Percentiles rank a stretch among this genome's conserved stretches.
Evolutionary conservation across 345 rosid species (phyloP).

Genomic region (Acer yangbiense): DNA sequence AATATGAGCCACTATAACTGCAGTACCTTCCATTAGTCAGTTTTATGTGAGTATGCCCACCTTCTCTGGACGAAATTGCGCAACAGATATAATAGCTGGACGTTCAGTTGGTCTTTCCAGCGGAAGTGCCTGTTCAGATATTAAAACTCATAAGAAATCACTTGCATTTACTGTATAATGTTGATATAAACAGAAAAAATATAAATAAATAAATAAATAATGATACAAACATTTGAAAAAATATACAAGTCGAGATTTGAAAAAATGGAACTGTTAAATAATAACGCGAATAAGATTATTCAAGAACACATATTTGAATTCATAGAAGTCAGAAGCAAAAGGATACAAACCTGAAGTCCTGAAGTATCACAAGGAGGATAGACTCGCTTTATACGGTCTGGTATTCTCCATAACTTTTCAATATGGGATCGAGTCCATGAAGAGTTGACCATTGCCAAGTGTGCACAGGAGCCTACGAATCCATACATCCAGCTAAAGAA

Average conservation of each 20-base stretch:
- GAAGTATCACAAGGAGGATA: slow-evolving; percentile 97
- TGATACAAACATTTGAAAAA: too few species aligned
- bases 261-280: background rate
- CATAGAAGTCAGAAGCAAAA: slow-evolving; percentile 2
- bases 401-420: slow-evolving; percentile 79
- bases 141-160: slow-evolving; percentile 23
- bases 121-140: slow-evolving; percentile 61
- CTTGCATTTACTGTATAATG: background rate
- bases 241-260: background rate
- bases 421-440: slow-evolving; percentile 94
- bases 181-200: background rate
- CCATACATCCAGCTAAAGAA: slow-evolving; percentile 87
- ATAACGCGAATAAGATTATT: background rate
- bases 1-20: slow-evolving; percentile 32
- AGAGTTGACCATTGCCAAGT: slow-evolving; percentile 92
- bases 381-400: slow-evolving; percentile 63
- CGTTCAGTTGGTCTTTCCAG: slow-evolving; percentile 61
- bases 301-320: background rate
- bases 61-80: slow-evolving; percentile 99
- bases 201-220: too few species aligned
- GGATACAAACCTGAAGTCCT: slow-evolving; percentile 76
- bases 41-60: slow-evolving; percentile 53
- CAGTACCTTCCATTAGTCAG: slow-evolving; percentile 36
- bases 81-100: slow-evolving; percentile 78
- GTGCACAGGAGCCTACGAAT: slow-evolving; percentile 80